Percentiles rank a stretch among this genome's conserved stretches.
Conservation (phyloP, 768 basidiomycete species). For the Pulveroboletus sp. region DNA sequence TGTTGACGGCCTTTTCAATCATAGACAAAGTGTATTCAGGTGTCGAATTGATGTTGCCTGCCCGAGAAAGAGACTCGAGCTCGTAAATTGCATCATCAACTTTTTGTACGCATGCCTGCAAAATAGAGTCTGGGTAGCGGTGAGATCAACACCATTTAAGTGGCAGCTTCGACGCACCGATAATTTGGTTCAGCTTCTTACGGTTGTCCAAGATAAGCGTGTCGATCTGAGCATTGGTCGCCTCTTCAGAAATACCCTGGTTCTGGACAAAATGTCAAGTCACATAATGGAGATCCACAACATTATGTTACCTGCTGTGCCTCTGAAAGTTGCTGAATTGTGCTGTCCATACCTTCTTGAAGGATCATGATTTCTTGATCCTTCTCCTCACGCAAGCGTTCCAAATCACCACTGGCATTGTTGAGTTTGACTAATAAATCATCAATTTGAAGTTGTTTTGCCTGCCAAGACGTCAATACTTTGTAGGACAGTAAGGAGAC, state of each 20-base stretch:
- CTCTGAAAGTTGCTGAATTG: constrained; percentile 82
- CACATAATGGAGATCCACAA: background rate
- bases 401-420: constrained; percentile 66
- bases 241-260: constrained; percentile 80
- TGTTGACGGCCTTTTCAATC: constrained; percentile 95
- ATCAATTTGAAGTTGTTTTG: constrained; percentile 96
- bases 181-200: constrained; percentile 97
- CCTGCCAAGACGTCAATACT: constrained; percentile 40
- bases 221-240: constrained; percentile 95
- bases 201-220: constrained; percentile 93
- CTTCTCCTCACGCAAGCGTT: constrained; percentile 87
- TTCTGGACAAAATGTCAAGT: constrained; percentile 42
- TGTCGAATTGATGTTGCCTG: constrained; percentile 94
- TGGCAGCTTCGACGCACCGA: constrained; percentile 49
- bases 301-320: constrained; percentile 67
- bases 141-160: constrained; percentile 9
- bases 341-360: constrained; percentile 92
- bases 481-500: background rate
- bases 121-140: constrained; percentile 74
- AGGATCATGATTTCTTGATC: constrained; percentile 95
- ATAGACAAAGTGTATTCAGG: constrained; percentile 97
- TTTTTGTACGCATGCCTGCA: constrained; percentile 94
- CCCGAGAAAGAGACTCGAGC: constrained; percentile 91
- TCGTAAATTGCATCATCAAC: constrained; percentile 98
- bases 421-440: constrained; percentile 82